A percentile compares a stretch with the other conserved stretches of the same genome.
Conservation (phyloP, 257 asterid species). For the Penstemon eatonii region DNA sequence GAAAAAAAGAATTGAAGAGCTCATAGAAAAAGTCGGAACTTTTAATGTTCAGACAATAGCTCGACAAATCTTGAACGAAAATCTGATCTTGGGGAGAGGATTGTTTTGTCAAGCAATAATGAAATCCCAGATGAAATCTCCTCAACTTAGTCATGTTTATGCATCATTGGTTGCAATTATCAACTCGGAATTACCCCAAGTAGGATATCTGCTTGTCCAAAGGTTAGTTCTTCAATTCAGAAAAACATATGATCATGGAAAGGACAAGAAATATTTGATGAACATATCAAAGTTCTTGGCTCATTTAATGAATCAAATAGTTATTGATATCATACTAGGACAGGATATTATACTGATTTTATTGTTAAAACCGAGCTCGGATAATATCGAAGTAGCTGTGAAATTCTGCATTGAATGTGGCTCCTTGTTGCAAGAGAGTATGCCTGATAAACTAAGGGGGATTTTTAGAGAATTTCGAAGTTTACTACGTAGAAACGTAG, state of each 20-base stretch:
- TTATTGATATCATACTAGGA: conserved; percentile 28
- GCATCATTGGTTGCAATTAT: conserved; percentile 38
- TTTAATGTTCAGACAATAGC: conserved; percentile 27
- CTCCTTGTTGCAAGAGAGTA: conserved; percentile 10
- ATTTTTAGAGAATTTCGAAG: conserved; percentile 36
- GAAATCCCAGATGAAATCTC: conserved; percentile 33
- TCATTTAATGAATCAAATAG: conserved; percentile 37
- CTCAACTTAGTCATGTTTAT: conserved; percentile 25
- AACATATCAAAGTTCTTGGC: conserved; percentile 29
- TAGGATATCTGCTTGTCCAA: conserved; percentile 34
- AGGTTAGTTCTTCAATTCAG: conserved; percentile 33
- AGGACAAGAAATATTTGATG: conserved; percentile 16
- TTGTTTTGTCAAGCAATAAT: conserved; percentile 34
- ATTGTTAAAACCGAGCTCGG: conserved; percentile 35
- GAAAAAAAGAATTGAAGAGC: conserved; percentile 17
- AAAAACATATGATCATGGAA: neutral
- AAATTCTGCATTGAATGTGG: conserved; percentile 37
- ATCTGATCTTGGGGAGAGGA: conserved; percentile 26
- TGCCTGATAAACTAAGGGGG: conserved; percentile 31
- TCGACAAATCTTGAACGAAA: conserved; percentile 14
- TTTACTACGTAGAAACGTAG: conserved; percentile 20
- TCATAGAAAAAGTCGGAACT: conserved; percentile 13
- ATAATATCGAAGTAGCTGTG: conserved; percentile 40
- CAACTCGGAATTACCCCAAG: conserved; percentile 33
- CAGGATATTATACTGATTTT: conserved; percentile 24